Evolutionary conservation across 2,329 filamentous ascomycete genomes (phyloP).

Genomic region (Claviceps humidiphila): DNA sequence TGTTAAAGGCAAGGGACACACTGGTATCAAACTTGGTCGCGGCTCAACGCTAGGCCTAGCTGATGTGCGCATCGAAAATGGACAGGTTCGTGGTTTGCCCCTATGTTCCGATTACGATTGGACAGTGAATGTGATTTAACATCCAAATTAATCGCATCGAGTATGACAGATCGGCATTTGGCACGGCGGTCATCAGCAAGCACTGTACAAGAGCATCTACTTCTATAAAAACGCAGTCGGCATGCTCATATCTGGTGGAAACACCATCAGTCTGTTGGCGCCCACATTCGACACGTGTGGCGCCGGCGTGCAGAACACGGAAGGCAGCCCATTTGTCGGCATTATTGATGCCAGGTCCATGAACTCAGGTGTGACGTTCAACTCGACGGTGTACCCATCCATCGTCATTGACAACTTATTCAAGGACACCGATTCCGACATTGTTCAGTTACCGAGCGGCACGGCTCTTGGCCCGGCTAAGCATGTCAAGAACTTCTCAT

Average conservation of each 20-base stretch:
- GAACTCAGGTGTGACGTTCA: slow-evolving; percentile 27
- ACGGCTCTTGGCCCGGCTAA: slow-evolving; percentile 17
- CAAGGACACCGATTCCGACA: slow-evolving; percentile 25
- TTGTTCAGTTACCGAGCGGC: slow-evolving; percentile 19
- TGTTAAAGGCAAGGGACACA: slow-evolving; percentile 23
- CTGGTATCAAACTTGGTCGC: slow-evolving; percentile 25
- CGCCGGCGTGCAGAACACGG: slow-evolving; percentile 22
- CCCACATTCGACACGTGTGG: slow-evolving; percentile 28
- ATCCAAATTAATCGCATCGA: not conserved
- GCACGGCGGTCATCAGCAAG: slow-evolving; percentile 30
- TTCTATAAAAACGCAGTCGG: slow-evolving; percentile 29
- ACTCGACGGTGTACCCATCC: slow-evolving; percentile 24
- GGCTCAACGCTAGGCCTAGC: slow-evolving; percentile 28
- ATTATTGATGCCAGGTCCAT: slow-evolving; percentile 26
- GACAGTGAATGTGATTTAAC: too few relatives aligned
- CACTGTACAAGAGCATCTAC: slow-evolving; percentile 29
- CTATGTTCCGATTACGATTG: not conserved
- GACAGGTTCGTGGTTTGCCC: slow-evolving; percentile 7
- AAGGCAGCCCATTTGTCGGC: slow-evolving; percentile 25
- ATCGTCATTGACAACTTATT: slow-evolving; percentile 30
- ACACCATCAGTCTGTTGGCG: slow-evolving; percentile 26
- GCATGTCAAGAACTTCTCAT: slow-evolving; percentile 27
- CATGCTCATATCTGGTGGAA: slow-evolving; percentile 17
- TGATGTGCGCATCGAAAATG: slow-evolving; percentile 27
- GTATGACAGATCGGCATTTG: slow-evolving; percentile 27